Percentiles rank a stretch among this genome's conserved stretches.
phyloP scores from a whole-genome alignment of 305 asterid genomes.

The Plantago coronopus region DNA sequence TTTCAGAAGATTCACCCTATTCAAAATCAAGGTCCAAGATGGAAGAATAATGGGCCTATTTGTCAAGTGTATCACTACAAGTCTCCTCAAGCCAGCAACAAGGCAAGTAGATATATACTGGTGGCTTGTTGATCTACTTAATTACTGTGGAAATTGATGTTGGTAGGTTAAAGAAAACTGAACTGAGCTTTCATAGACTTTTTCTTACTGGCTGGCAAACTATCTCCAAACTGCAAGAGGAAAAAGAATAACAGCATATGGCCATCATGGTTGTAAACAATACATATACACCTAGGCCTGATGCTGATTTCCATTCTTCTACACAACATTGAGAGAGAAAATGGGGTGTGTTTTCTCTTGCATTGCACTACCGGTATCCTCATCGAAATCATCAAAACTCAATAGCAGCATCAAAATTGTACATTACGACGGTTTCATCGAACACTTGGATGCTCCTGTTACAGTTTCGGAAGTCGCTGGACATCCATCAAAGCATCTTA shows the following conservation, averaged over 20 bases:
- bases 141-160: not conserved
- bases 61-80: no score
- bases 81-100: no score
- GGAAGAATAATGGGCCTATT: no score
- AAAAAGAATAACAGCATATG: not conserved
- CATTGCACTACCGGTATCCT: conserved; percentile 16
- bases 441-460: conserved; percentile 46
- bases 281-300: not conserved
- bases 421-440: conserved; percentile 44
- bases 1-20: no score
- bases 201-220: not conserved
- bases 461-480: conserved; percentile 47
- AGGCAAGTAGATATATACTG: not conserved
- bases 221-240: conserved; percentile 3
- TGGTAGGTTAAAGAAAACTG: not conserved
- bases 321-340: not conserved
- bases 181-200: conserved; percentile 8
- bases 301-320: not conserved
- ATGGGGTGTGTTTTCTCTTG: conserved; percentile 23
- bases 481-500: conserved; percentile 36
- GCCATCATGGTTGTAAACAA: not conserved
- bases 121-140: not conserved
- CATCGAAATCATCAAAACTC: conserved; percentile 21
- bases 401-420: conserved; percentile 40
- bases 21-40: no score